Conservation (phyloP, 225 moss, liverwort and hornwort species). For the Sphagnum contortum region DNA sequence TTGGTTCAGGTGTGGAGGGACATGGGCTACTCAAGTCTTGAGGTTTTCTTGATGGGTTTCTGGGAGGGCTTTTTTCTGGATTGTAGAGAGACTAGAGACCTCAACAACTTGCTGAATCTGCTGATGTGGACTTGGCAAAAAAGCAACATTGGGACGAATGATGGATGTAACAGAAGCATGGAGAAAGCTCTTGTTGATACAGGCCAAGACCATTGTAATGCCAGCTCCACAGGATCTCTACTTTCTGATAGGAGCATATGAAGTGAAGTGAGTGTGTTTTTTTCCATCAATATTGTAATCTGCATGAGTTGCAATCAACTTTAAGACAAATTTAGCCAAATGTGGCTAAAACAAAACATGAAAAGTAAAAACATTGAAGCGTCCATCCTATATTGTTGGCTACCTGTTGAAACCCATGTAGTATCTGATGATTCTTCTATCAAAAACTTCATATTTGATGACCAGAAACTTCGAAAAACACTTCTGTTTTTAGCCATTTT, state of each 20-base stretch:
- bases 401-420: too few species aligned
- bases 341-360: too few species aligned
- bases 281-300: too few species aligned
- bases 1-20: conserved; percentile 46
- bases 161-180: conserved; percentile 50
- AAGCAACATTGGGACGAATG: conserved; percentile 43
- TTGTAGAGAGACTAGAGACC: conserved; percentile 52
- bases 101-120: conserved; percentile 26
- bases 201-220: conserved; percentile 52
- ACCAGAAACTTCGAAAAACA: too few species aligned
- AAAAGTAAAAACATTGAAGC: too few species aligned
- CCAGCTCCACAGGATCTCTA: conserved; percentile 52
- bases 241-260: conserved; percentile 53
- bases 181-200: conserved; percentile 62
- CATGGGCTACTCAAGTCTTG: conserved; percentile 60
- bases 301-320: too few species aligned
- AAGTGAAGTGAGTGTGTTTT: conserved; percentile 9
- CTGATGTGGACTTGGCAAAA: conserved; percentile 58
- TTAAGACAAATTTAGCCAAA: too few species aligned
- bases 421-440: too few species aligned
- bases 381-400: too few species aligned
- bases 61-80: conserved; percentile 66
- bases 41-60: conserved; percentile 51
- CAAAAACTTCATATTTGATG: too few species aligned
- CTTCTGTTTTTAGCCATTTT: too few species aligned